Conservation (phyloP, 768 basidiomycete species). For the Russula vinacea region DNA sequence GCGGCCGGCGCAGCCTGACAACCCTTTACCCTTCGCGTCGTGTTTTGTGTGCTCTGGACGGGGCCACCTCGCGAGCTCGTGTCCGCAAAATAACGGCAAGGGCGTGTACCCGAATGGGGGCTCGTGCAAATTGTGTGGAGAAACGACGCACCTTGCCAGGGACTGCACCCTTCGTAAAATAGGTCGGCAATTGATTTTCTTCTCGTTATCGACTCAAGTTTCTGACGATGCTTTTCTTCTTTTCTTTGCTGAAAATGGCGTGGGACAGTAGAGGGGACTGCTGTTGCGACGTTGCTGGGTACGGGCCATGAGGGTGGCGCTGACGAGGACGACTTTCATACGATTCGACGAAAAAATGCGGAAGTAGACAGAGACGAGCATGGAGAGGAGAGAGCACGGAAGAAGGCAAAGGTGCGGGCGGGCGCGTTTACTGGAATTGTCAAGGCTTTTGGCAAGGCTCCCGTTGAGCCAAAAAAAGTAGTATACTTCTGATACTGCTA, state of each 20-base stretch:
- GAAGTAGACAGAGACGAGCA: constrained; percentile 63
- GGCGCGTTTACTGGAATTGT: constrained; percentile 45
- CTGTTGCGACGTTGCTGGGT: constrained; percentile 46
- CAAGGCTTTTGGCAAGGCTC: constrained; percentile 30
- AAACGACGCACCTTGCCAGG: constrained; percentile 80
- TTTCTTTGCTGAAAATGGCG: background rate
- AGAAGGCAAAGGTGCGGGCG: constrained; percentile 43
- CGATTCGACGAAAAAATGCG: constrained; percentile 59
- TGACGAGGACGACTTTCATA: constrained; percentile 95
- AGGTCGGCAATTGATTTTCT: constrained; percentile 17
- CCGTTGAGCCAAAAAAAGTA: constrained; percentile 42
- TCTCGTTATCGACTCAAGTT: background rate
- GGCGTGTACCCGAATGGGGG: constrained; percentile 92
- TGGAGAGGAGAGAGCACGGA: constrained; percentile 44
- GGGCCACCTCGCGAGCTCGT: constrained; percentile 83
- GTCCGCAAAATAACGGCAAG: constrained; percentile 73
- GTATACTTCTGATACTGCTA: constrained; percentile 50
- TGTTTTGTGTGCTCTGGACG: constrained; percentile 86
- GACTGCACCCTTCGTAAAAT: constrained; percentile 71
- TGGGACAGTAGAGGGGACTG: constrained; percentile 37
- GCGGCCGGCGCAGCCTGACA: constrained; percentile 53
- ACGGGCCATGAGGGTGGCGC: constrained; percentile 60
- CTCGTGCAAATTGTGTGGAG: constrained; percentile 82
- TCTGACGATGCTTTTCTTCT: background rate
- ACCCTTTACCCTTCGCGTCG: constrained; percentile 82